Evolutionary conservation across 2,329 filamentous ascomycete genomes (phyloP).

Genomic region (Aspergillus pseudoviridinutans): DNA sequence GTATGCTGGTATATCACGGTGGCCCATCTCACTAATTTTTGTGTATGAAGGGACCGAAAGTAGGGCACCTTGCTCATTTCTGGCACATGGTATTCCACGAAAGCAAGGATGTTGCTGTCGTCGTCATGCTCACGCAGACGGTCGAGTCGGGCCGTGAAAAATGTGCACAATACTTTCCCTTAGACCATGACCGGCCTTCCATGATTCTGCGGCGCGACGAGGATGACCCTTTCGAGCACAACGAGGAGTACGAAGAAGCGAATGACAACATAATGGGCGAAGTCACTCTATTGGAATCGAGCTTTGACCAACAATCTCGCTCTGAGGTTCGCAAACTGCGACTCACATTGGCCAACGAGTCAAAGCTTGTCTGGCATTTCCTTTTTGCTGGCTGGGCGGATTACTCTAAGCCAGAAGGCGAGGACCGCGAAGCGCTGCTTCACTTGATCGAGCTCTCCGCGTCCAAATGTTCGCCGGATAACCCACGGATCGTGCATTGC

Average conservation of each 20-base stretch:
- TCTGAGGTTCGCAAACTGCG: conserved; percentile 71
- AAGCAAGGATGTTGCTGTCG: conserved; percentile 67
- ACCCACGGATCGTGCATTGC: conserved; percentile 79
- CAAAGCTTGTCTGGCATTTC: conserved; percentile 74
- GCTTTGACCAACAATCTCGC: conserved; percentile 53
- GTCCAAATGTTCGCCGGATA: conserved; percentile 47
- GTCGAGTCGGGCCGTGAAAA: conserved; percentile 75
- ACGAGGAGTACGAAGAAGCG: conserved; percentile 61
- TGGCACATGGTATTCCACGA: conserved; percentile 96
- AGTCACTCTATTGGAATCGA: conserved; percentile 57
- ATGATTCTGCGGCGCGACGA: conserved; percentile 38
- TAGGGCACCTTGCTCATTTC: conserved; percentile 70
- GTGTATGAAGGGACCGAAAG: conserved; percentile 65
- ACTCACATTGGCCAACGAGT: conserved; percentile 46
- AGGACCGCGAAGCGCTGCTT: conserved; percentile 49
- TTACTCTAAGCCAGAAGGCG: conserved; percentile 69
- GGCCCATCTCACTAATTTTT: background rate
- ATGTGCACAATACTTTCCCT: conserved; percentile 84
- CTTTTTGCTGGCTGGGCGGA: conserved; percentile 88
- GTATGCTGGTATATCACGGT: background rate
- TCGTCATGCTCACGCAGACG: conserved; percentile 92
- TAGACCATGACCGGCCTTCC: conserved; percentile 49
- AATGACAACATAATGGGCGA: conserved; percentile 63
- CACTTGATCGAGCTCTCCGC: conserved; percentile 48
- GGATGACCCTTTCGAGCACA: conserved; percentile 44